Evolutionary conservation across 2,329 filamentous ascomycete species (phyloP).

Genomic region (Pseudocercospora ulei): DNA sequence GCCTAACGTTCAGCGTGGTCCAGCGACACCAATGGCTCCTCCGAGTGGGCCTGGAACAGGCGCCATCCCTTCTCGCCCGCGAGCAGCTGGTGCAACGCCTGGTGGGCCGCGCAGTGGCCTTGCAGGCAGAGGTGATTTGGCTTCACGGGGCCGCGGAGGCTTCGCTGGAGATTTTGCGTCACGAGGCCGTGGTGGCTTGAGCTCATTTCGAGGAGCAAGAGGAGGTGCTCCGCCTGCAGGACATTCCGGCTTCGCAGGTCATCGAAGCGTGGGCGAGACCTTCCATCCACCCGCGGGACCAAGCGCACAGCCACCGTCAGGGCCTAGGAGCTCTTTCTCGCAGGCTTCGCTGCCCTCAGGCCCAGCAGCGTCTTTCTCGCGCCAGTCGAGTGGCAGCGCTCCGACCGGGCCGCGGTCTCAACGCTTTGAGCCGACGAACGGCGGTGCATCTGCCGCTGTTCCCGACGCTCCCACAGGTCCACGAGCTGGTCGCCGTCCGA

Average conservation of each 20-base stretch:
- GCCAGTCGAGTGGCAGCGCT: slow-evolving; percentile 38
- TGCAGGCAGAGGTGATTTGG: slow-evolving; percentile 35
- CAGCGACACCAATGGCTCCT: slow-evolving; percentile 24
- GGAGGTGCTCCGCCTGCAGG: slow-evolving; percentile 20
- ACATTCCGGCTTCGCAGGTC: slow-evolving; percentile 11
- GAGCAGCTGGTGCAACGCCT: slow-evolving; percentile 25
- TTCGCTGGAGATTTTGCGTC: slow-evolving; percentile 31
- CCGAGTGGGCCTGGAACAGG: slow-evolving; percentile 30
- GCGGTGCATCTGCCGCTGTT: slow-evolving; percentile 15
- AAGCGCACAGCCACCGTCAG: slow-evolving; percentile 28
- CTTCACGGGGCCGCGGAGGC: slow-evolving; percentile 35
- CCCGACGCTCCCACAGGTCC: slow-evolving; percentile 27
- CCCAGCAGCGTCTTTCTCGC: slow-evolving; percentile 27
- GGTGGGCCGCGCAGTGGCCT: slow-evolving; percentile 30
- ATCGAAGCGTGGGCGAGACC: slow-evolving; percentile 12
- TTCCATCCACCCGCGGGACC: slow-evolving; percentile 17
- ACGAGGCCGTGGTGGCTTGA: slow-evolving; percentile 27
- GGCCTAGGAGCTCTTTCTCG: slow-evolving; percentile 30
- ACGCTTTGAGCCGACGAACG: slow-evolving; percentile 34
- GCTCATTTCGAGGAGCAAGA: slow-evolving; percentile 30
- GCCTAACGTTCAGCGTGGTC: slow-evolving; percentile 22
- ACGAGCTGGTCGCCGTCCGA: slow-evolving; percentile 24
- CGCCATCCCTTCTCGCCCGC: slow-evolving; percentile 32
- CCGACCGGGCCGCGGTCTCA: slow-evolving; percentile 43
- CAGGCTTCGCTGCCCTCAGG: slow-evolving; percentile 16